Percentiles rank a stretch among this genome's conserved stretches.
phyloP scores from a whole-genome alignment of 2,329 filamentous ascomycete genomes.

The Rhynchosporium graminicola region DNA sequence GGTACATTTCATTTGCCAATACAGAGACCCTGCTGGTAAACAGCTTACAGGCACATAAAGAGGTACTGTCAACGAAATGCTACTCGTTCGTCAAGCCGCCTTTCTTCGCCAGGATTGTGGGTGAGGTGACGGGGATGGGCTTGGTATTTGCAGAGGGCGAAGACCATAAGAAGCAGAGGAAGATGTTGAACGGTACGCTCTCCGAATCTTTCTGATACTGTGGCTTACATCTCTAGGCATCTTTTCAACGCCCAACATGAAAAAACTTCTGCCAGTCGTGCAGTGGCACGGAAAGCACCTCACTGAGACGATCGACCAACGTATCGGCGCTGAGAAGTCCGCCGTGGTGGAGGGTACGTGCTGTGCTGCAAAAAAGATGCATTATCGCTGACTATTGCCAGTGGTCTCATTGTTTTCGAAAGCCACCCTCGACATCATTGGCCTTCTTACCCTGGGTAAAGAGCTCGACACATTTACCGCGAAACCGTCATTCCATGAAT shows the following conservation, averaged over 20 bases:
- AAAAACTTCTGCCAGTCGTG: conserved; percentile 4
- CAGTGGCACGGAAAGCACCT: conserved; percentile 1
- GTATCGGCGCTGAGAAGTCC: conserved; percentile 1
- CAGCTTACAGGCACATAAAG: conserved; percentile 42
- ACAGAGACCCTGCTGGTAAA: conserved; percentile 45
- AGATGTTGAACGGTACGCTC: conserved; percentile 40
- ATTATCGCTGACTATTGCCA: conserved; percentile 36
- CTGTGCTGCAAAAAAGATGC: conserved; percentile 1
- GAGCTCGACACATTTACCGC: conserved; percentile 9
- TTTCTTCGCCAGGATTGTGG: conserved; percentile 39
- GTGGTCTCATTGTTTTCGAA: conserved; percentile 15
- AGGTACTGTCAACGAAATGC: conserved; percentile 44
- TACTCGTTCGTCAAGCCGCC: conserved; percentile 45
- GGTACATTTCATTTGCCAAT: conserved; percentile 43
- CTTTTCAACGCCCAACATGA: conserved; percentile 13
- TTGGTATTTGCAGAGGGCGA: conserved; percentile 46
- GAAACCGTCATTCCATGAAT: conserved; percentile 27
- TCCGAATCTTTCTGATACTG: background rate
- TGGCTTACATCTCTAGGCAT: conserved; percentile 8
- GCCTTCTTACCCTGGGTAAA: conserved; percentile 10
- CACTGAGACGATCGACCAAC: conserved; percentile 3
- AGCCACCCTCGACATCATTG: conserved; percentile 45
- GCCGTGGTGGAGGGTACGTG: background rate
- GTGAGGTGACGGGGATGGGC: conserved; percentile 41
- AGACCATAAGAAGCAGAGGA: conserved; percentile 47